A percentile compares a stretch with the other conserved stretches of the same genome.
Evolutionary conservation across 805 yeast genomes (phyloP).

Genomic region (Yamadazyma scolyti): DNA sequence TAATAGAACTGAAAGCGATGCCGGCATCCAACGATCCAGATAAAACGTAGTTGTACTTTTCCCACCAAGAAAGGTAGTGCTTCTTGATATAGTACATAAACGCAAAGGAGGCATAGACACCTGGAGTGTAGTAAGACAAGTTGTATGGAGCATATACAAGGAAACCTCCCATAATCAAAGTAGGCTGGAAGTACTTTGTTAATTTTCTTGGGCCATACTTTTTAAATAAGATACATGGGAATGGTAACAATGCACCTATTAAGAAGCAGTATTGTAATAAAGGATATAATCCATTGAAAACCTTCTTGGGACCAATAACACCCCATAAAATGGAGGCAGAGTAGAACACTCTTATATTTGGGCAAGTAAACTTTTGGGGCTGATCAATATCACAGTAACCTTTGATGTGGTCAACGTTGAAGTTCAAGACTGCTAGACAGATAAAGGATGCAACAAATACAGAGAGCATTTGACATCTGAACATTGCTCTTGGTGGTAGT

Average conservation of each 20-base stretch:
- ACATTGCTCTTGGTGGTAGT: constrained; percentile 56
- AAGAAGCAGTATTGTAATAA: constrained; percentile 30
- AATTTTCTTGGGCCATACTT: constrained; percentile 16
- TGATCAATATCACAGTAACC: constrained; percentile 41
- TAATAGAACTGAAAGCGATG: constrained; percentile 31
- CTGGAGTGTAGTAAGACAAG: constrained; percentile 26
- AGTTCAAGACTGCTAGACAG: constrained; percentile 24
- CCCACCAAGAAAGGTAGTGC: constrained; percentile 28
- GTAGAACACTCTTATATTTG: constrained; percentile 33
- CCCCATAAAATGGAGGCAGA: constrained; percentile 66
- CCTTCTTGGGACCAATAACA: constrained; percentile 47
- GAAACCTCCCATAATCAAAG: constrained; percentile 28
- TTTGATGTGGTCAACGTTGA: constrained; percentile 22
- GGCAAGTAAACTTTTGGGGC: constrained; percentile 40
- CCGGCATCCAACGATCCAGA: constrained; percentile 30
- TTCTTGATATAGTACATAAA: constrained; percentile 28
- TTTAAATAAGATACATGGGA: constrained; percentile 20
- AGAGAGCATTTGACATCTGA: constrained; percentile 34
- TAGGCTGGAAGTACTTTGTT: constrained; percentile 30
- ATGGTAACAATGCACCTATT: constrained; percentile 26
- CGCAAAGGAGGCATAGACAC: constrained; percentile 21
- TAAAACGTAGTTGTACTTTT: constrained; percentile 31
- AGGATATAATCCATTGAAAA: constrained; percentile 31
- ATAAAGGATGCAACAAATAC: constrained; percentile 21
- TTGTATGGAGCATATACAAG: constrained; percentile 29